Evolutionary conservation across 2,329 filamentous ascomycete genomes (phyloP).

Genomic region (Alternaria sp.): DNA sequence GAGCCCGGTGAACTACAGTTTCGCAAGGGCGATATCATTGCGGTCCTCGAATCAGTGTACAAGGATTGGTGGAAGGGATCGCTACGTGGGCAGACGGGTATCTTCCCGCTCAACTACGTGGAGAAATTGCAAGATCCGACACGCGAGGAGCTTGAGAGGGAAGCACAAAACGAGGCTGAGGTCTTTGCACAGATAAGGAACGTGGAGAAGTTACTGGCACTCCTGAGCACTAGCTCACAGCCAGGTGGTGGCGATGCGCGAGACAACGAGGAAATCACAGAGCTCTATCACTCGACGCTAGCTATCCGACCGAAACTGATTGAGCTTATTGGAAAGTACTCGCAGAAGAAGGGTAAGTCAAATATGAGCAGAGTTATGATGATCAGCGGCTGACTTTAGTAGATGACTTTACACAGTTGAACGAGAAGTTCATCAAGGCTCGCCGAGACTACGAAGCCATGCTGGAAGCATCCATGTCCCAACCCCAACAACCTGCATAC

Average conservation of each 20-base stretch:
- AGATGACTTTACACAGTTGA: slow-evolving; percentile 98
- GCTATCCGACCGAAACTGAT: slow-evolving; percentile 96
- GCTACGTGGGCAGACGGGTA: slow-evolving; percentile 91
- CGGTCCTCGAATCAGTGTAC: slow-evolving; percentile 95
- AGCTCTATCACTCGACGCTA: slow-evolving; percentile 88
- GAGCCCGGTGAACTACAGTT: slow-evolving; percentile 96
- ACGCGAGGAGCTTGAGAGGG: slow-evolving; percentile 89
- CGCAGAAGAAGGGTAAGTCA: slow-evolving; percentile 89
- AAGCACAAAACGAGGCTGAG: slow-evolving; percentile 92
- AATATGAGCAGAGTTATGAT: background rate
- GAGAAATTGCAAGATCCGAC: slow-evolving; percentile 97
- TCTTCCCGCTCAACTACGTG: slow-evolving; percentile 98
- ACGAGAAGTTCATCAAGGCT: slow-evolving; percentile 99
- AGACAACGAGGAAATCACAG: slow-evolving; percentile 96
- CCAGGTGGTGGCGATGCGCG: slow-evolving; percentile 69
- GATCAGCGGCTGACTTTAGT: slow-evolving; percentile 22
- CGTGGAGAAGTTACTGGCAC: slow-evolving; percentile 82
- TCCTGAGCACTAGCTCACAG: slow-evolving; percentile 80
- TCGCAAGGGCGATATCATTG: slow-evolving; percentile 95
- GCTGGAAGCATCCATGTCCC: slow-evolving; percentile 96
- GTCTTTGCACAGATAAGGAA: slow-evolving; percentile 81
- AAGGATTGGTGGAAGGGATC: slow-evolving; percentile 99
- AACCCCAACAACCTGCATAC: slow-evolving; percentile 82
- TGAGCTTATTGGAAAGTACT: slow-evolving; percentile 98
- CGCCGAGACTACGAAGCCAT: slow-evolving; percentile 94